phyloP scores from a whole-genome alignment of 805 yeast species.

The Scheffersomyces spartinae region DNA sequence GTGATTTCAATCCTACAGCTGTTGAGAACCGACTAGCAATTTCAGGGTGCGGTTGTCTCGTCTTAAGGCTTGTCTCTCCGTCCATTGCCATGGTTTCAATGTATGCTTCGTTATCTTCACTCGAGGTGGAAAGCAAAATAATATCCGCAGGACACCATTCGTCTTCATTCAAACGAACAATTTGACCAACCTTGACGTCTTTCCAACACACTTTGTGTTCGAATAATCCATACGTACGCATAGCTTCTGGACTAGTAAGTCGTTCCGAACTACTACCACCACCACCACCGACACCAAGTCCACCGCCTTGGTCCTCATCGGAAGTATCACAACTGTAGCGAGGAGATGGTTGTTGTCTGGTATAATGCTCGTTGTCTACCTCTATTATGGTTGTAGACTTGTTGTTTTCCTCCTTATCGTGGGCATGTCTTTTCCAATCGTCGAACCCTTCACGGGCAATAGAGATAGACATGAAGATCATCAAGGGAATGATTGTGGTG shows the following conservation, averaged over 20 bases:
- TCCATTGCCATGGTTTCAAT: conserved; percentile 96
- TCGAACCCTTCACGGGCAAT: conserved; percentile 90
- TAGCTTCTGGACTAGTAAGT: too few species aligned
- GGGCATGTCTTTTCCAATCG: conserved; percentile 77
- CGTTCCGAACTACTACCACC: too few species aligned
- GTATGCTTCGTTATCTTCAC: conserved; percentile 53
- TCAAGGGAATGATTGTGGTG: conserved; percentile 84
- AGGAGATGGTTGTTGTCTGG: too few species aligned
- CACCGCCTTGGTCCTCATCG: too few species aligned
- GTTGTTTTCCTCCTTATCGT: conserved; percentile 78
- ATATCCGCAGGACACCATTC: conserved; percentile 96
- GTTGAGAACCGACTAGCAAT: conserved; percentile 39
- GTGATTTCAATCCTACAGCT: conserved; percentile 37
- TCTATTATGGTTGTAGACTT: too few species aligned
- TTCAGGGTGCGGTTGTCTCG: conserved; percentile 56
- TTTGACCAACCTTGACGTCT: conserved; percentile 77
- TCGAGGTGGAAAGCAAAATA: conserved; percentile 54
- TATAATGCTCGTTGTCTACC: too few species aligned
- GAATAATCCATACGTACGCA: too few species aligned
- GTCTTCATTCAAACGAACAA: conserved; percentile 58
- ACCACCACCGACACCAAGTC: too few species aligned
- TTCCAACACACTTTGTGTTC: too few species aligned
- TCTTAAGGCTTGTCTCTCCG: conserved; percentile 90
- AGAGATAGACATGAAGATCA: conserved; percentile 78
- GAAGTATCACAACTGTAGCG: too few species aligned